These are phyloP conservation scores for Cercis canadensis DNA, from an alignment of 306 rosid genomes.

Conservation along the genomic window DNA sequence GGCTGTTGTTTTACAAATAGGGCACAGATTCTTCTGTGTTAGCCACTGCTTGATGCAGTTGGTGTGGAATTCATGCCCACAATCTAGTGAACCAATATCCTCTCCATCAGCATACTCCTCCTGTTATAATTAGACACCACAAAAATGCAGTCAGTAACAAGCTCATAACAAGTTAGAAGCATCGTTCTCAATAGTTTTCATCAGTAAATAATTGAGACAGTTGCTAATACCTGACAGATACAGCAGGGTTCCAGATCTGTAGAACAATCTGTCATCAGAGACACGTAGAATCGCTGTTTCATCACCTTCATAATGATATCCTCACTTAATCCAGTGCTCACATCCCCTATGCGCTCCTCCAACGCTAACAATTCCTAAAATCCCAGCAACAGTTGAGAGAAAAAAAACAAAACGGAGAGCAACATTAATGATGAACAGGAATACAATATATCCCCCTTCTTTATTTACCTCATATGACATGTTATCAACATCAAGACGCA, in stretches of 20 bases:
- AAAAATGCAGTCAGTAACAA: slow-evolving; percentile 18
- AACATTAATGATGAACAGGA: slow-evolving; percentile 24
- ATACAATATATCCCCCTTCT: slow-evolving; percentile 32
- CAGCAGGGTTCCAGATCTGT: slow-evolving; percentile 79
- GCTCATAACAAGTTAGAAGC: slow-evolving; percentile 15
- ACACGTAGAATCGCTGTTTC: slow-evolving; percentile 53
- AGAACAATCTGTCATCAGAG: slow-evolving; percentile 42
- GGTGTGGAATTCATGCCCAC: slow-evolving; percentile 88
- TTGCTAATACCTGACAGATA: slow-evolving; percentile 71
- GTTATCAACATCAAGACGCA: slow-evolving; percentile 97
- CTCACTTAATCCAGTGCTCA: slow-evolving; percentile 79
- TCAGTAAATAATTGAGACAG: slow-evolving; percentile 8
- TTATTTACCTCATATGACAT: slow-evolving; percentile 83
- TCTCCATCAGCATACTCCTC: slow-evolving; percentile 72
- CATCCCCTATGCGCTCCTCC: slow-evolving; percentile 89
- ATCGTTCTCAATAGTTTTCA: not conserved
- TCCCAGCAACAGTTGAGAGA: slow-evolving; percentile 39
- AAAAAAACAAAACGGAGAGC: slow-evolving; percentile 18
- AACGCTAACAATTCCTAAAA: slow-evolving; percentile 82
- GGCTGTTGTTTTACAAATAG: slow-evolving; percentile 86
- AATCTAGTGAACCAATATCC: slow-evolving; percentile 72
- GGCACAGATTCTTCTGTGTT: slow-evolving; percentile 84
- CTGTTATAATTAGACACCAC: slow-evolving; percentile 46
- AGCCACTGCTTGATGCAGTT: slow-evolving; percentile 88
- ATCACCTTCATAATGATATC: slow-evolving; percentile 58